A percentile compares a stretch with the other conserved stretches of the same genome.
Evolutionary conservation across 192 early-diverging fungal species (phyloP).

Genomic region (Entomortierella lignicola): DNA sequence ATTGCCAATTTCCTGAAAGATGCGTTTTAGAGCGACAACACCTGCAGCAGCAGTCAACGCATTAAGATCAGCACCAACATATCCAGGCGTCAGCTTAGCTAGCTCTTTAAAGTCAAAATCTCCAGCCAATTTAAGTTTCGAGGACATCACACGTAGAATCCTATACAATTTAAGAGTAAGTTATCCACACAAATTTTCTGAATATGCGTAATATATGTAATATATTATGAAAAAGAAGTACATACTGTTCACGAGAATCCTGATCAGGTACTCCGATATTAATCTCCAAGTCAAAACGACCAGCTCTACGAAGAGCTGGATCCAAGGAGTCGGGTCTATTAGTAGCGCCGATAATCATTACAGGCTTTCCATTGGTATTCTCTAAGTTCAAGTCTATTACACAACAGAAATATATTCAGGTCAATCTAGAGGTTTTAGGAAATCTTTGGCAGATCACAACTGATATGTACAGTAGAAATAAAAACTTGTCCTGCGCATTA

Average conservation of each 20-base stretch:
- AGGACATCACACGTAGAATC: slow-evolving; percentile 82
- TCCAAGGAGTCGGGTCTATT: slow-evolving; percentile 99
- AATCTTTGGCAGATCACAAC: too few relatives aligned
- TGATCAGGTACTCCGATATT: slow-evolving; percentile 98
- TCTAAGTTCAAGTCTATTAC: slow-evolving; percentile 92
- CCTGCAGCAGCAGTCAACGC: slow-evolving; percentile 92
- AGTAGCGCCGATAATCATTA: slow-evolving; percentile 99
- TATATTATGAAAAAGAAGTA: background rate
- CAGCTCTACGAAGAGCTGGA: slow-evolving; percentile 94
- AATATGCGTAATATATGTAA: too few relatives aligned
- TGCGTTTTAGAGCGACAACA: slow-evolving; percentile 90
- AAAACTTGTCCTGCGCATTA: slow-evolving; percentile 27
- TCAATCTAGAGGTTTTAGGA: too few relatives aligned
- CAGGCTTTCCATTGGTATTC: slow-evolving; percentile 87
- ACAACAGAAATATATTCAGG: too few relatives aligned
- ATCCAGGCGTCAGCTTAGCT: slow-evolving; percentile 95
- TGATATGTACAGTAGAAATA: too few relatives aligned
- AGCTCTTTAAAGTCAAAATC: slow-evolving; percentile 85
- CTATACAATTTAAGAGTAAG: slow-evolving; percentile 33
- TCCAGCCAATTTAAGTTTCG: slow-evolving; percentile 81
- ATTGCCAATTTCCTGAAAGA: slow-evolving; percentile 61
- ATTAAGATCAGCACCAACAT: slow-evolving; percentile 97
- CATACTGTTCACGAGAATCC: slow-evolving; percentile 80
- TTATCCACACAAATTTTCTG: too few relatives aligned
- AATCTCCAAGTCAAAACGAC: slow-evolving; percentile 96